Evolutionary conservation across 345 rosid species (phyloP).

Genomic region (Barbarea vulgaris): DNA sequence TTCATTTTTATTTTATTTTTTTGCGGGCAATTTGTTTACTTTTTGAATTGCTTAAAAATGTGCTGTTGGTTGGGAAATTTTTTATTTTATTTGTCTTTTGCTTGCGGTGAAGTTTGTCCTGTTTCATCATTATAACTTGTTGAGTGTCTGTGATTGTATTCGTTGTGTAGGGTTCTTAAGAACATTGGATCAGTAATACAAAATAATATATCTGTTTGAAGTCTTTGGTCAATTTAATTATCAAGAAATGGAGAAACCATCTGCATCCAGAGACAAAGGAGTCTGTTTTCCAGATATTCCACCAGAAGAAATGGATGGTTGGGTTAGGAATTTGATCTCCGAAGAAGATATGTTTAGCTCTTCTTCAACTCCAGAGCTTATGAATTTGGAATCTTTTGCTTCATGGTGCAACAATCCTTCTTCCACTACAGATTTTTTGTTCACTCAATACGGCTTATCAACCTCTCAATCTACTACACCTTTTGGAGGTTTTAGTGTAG

Average conservation of each 20-base stretch:
- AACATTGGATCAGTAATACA: constrained; percentile 9
- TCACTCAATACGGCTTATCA: constrained; percentile 49
- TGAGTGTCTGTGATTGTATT: neutral
- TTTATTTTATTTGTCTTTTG: neutral
- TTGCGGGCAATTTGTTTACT: neutral
- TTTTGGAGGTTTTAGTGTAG: constrained; percentile 41
- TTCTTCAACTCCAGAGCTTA: constrained; percentile 53
- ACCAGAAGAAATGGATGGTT: constrained; percentile 50
- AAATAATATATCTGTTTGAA: neutral
- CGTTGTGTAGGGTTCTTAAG: constrained; percentile 8
- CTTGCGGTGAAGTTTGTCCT: constrained; percentile 39
- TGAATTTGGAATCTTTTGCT: constrained; percentile 65
- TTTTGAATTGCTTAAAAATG: neutral
- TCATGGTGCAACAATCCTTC: constrained; percentile 74
- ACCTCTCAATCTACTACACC: constrained; percentile 45
- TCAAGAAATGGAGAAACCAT: constrained; percentile 57
- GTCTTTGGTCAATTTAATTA: constrained; percentile 1
- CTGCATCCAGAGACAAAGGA: constrained; percentile 58
- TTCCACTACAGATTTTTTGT: constrained; percentile 49
- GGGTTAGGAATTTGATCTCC: constrained; percentile 41
- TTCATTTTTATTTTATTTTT: neutral
- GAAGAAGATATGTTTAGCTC: constrained; percentile 54
- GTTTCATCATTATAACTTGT: neutral
- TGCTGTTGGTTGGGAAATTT: neutral
- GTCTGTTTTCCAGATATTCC: constrained; percentile 47